phyloP scores from a whole-genome alignment of 345 rosid species.

The Rubroshorea leprosula region DNA sequence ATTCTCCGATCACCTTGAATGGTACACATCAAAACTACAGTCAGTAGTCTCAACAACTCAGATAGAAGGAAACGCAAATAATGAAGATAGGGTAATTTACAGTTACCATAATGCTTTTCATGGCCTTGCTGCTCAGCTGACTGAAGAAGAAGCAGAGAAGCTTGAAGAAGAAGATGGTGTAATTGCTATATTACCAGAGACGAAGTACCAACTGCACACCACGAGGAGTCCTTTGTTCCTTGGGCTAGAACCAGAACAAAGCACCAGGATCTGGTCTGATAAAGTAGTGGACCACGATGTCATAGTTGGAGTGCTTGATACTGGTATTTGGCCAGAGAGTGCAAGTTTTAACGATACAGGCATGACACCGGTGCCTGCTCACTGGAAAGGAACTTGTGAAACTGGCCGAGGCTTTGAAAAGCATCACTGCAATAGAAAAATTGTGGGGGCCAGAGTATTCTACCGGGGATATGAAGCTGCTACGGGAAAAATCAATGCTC shows the following conservation, averaged over 20 bases:
- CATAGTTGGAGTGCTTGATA: conserved; percentile 66
- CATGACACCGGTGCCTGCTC: conserved; percentile 48
- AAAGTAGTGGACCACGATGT: conserved; percentile 55
- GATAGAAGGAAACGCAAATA: conserved; percentile 26
- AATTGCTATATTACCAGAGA: conserved; percentile 49
- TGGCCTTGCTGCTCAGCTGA: conserved; percentile 59
- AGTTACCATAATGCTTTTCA: conserved; percentile 55
- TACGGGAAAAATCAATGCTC: conserved; percentile 46
- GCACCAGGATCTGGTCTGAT: conserved; percentile 42
- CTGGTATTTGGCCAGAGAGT: conserved; percentile 83
- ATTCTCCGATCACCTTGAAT: conserved; percentile 48
- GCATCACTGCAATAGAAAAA: conserved; percentile 54
- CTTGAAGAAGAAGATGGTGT: conserved; percentile 53
- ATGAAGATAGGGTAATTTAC: conserved; percentile 56
- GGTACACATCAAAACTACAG: conserved; percentile 68
- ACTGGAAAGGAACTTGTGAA: conserved; percentile 70
- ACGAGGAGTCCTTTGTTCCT: conserved; percentile 74
- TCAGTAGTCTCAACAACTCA: conserved; percentile 33
- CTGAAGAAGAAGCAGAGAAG: conserved; percentile 47
- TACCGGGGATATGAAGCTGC: conserved; percentile 61
- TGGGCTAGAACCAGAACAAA: conserved; percentile 46
- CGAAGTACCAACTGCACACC: conserved; percentile 58
- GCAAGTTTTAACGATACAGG: conserved; percentile 59
- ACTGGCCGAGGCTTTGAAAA: conserved; percentile 45
- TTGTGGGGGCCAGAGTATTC: conserved; percentile 69